phyloP scores from a whole-genome alignment of 345 rosid genomes.

The Syzygium aromaticum region DNA sequence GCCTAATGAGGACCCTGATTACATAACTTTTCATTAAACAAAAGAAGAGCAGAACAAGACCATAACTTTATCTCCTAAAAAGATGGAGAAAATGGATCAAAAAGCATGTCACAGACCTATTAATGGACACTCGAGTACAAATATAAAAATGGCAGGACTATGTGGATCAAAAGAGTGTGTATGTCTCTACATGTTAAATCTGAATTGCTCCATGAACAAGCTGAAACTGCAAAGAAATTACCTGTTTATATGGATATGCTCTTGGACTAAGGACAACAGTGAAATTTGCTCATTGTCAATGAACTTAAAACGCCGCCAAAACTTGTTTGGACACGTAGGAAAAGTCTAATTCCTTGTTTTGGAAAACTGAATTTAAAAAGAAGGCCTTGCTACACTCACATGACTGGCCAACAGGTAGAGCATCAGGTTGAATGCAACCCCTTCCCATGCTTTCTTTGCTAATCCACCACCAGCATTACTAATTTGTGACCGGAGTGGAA shows the following conservation, averaged over 20 bases:
- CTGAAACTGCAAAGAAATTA: background rate
- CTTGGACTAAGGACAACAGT: background rate
- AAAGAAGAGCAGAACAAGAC: background rate
- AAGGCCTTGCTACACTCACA: constrained; percentile 3
- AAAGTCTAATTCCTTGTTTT: background rate
- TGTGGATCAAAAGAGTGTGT: background rate
- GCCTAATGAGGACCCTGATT: background rate
- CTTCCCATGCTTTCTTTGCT: constrained; percentile 28
- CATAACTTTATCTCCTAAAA: background rate
- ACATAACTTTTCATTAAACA: background rate
- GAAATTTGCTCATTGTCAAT: background rate
- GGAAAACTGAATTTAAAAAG: background rate
- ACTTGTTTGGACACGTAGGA: background rate
- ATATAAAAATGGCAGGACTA: background rate
- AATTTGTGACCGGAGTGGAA: constrained; percentile 15
- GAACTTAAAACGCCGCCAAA: background rate
- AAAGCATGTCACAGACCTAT: background rate
- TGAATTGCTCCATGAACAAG: background rate
- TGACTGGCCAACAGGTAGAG: constrained; percentile 33
- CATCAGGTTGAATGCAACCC: constrained; percentile 27
- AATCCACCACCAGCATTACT: constrained; percentile 16
- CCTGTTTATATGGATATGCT: background rate
- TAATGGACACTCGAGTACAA: background rate
- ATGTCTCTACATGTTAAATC: background rate
- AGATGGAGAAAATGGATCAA: background rate